These are phyloP conservation scores for Globisporangium ultimum DNA, from an alignment of 352 stramenopile species.

Conservation along the genomic window DNA sequence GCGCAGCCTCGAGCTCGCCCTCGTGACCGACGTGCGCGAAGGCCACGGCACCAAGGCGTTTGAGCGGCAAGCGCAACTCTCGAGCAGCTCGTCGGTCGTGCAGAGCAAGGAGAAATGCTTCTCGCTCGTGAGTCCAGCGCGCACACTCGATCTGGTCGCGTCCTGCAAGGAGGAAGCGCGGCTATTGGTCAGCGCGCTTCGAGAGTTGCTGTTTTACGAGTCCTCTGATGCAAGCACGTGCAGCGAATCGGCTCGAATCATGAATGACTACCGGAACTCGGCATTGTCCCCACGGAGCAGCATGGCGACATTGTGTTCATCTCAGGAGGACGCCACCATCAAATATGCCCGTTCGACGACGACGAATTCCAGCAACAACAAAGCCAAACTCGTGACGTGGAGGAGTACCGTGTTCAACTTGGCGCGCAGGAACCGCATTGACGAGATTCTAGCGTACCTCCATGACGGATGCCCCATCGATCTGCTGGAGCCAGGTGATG, in stretches of 20 bases:
- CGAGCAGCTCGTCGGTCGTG: conserved; percentile 31
- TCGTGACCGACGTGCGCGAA: conserved; percentile 56
- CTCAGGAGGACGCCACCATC: not conserved
- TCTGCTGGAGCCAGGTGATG: conserved; percentile 61
- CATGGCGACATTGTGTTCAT: not conserved
- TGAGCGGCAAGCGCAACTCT: conserved; percentile 33
- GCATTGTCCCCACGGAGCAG: conserved; percentile 30
- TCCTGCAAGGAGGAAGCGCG: conserved; percentile 76
- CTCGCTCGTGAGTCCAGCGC: conserved; percentile 53
- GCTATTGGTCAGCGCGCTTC: conserved; percentile 54
- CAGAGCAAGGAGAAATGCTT: conserved; percentile 60
- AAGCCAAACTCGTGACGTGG: conserved; percentile 49
- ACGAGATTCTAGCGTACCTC: conserved; percentile 45
- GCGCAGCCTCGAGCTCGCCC: conserved; percentile 34
- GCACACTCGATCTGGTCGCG: conserved; percentile 71
- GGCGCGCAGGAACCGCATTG: conserved; percentile 34
- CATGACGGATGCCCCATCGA: conserved; percentile 73
- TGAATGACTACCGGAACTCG: conserved; percentile 42
- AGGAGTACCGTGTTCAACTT: conserved; percentile 58
- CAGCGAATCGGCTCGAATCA: conserved; percentile 29
- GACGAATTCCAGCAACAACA: conserved; percentile 12
- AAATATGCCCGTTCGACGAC: conserved; percentile 6
- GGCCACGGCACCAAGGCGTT: conserved; percentile 65
- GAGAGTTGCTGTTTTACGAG: conserved; percentile 31
- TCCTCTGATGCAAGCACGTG: not conserved